Evolutionary conservation across 306 rosid species (phyloP), one percentile per base, ranked within the genome.

Genomic region (Quercus robur): DNA sequence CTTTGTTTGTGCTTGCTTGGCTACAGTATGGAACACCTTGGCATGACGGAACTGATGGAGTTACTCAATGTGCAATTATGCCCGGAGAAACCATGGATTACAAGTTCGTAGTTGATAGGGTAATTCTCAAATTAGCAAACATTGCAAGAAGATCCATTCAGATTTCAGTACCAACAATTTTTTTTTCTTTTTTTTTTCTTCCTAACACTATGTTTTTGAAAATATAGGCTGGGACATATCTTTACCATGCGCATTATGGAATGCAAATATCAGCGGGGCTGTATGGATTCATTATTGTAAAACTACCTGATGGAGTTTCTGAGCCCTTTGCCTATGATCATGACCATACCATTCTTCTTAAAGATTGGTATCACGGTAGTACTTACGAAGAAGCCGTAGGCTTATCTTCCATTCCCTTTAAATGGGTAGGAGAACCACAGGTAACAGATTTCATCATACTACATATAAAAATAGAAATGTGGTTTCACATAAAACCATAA

Each of bases 241-340:
- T 89, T 7, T 87, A 89, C 82, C 93, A 89, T 79, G 89, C 93
- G 1, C 91, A 89, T 75, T 89, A 87, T 68, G 93, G 91, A 3
- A 81, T 89, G 90, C 89, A 87, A 75, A 87, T 84, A 81, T 87
- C 83, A 58, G 90, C 82, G 28, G 93, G 93, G 1, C 61, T 89
- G 6, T 81, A 76, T 33, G 91, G 93, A 26, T 79, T 82, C 3
- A 85, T 89, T 41, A 30, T 83, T 14, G 90, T 87, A 35, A 66
- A 83, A 11, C 71, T 81, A 58, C 93, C 88, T 6, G 85, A 85
- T n/a, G 88, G 88, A 67, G 51, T 81, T 58, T 55, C 85, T 2
- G 93, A 89, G 77, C 91, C 93, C 1, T 85, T 87, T 26, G 35
- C 57, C 20, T 89, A 87, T 76, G 88, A 89, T 28, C 59, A 79